Evolutionary conservation across 768 basidiomycete species (phyloP).

Genomic region (Rossbeevera mucosa): DNA sequence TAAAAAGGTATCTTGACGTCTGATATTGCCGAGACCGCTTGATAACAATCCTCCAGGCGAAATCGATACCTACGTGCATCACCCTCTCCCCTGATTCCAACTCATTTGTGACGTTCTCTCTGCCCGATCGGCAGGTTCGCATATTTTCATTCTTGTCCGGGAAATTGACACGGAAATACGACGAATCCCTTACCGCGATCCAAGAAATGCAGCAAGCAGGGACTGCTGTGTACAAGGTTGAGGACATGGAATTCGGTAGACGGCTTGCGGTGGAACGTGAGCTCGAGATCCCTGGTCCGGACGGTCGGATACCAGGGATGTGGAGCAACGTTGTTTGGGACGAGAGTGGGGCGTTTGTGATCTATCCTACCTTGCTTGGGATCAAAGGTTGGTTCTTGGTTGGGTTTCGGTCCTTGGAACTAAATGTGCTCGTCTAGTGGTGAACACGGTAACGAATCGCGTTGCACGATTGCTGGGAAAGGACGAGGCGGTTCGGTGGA

Average conservation of each 20-base stretch:
- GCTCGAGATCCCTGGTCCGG: conserved; percentile 75
- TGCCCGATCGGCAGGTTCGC: conserved; percentile 91
- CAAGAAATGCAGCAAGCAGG: conserved; percentile 99
- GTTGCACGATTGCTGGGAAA: conserved; percentile 86
- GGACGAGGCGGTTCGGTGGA: conserved; percentile 87
- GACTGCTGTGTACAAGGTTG: conserved; percentile 84
- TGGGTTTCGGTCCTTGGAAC: background rate
- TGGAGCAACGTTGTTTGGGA: conserved; percentile 97
- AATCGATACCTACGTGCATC: conserved; percentile 87
- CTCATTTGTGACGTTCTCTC: conserved; percentile 89
- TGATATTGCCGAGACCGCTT: background rate
- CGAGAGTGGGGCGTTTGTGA: conserved; percentile 89
- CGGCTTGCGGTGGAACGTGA: conserved; percentile 91
- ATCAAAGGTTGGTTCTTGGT: conserved; percentile 70
- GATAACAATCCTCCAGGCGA: conserved; percentile 50
- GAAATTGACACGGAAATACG: conserved; percentile 88
- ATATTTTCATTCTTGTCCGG: conserved; percentile 89
- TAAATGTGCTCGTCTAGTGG: conserved; percentile 47
- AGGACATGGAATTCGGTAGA: conserved; percentile 99
- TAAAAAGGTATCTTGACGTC: conserved; percentile 67
- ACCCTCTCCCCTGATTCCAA: conserved; percentile 86
- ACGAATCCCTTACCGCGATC: conserved; percentile 87
- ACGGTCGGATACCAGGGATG: conserved; percentile 65
- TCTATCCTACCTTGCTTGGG: conserved; percentile 91
- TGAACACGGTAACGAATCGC: conserved; percentile 92